Percentiles rank a stretch among this genome's conserved stretches.
phyloP scores from a whole-genome alignment of 495 filamentous ascomycete genomes.

The Hypoxylon lienhwacheense region DNA sequence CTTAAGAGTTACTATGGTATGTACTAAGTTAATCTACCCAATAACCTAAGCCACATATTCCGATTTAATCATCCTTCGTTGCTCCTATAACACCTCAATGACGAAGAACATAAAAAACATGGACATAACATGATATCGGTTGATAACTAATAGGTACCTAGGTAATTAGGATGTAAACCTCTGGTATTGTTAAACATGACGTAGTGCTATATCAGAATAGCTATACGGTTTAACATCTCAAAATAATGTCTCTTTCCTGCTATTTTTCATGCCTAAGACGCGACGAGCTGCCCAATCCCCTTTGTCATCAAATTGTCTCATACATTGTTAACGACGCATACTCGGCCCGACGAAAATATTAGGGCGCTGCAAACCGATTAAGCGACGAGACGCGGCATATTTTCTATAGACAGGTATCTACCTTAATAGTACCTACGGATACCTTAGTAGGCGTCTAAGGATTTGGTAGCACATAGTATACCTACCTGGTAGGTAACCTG shows the following conservation, averaged over 20 bases:
- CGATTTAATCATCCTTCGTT: not conserved
- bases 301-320: not conserved
- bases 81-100: conserved; percentile 9
- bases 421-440: no score
- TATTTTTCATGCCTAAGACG: conserved; percentile 1
- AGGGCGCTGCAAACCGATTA: no score
- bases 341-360: not conserved
- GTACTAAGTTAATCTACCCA: no score
- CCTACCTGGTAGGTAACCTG: conserved; percentile 8
- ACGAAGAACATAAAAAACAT: conserved; percentile 2
- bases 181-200: conserved; percentile 12
- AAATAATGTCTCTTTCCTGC: not conserved
- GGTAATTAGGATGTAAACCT: not conserved
- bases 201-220: conserved; percentile 8
- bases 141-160: no score
- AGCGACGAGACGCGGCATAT: no score
- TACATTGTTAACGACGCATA: conserved; percentile 6
- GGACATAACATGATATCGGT: conserved; percentile 2
- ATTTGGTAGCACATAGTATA: conserved; percentile 15
- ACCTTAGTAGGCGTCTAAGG: not conserved
- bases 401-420: no score
- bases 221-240: conserved; percentile 3
- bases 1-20: no score
- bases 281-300: conserved; percentile 5
- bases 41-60: conserved; percentile 7